Percentiles rank a stretch among this genome's conserved stretches.
These are phyloP conservation scores for Lupinus albus DNA, from an alignment of 306 rosid species.

Conservation along the genomic window DNA sequence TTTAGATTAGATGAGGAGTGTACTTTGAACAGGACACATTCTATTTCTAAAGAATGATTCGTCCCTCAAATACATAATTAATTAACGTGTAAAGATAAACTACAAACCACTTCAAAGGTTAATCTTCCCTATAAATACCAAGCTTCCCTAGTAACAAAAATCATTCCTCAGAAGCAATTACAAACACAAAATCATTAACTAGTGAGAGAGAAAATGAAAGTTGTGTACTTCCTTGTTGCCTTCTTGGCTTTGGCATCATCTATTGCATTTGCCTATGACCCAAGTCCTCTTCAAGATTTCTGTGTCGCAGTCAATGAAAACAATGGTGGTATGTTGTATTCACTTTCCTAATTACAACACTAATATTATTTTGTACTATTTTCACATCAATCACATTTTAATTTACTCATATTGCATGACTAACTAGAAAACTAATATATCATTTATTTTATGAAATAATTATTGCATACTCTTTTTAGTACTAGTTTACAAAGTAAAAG, in stretches of 20 bases:
- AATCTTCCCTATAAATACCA: not conserved
- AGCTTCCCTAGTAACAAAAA: not conserved
- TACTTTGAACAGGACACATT: no score
- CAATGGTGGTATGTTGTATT: not conserved
- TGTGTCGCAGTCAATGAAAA: not conserved
- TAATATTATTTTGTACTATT: no score
- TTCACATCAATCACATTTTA: no score
- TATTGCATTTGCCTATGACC: not conserved
- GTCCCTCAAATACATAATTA: no score
- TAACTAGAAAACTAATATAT: no score
- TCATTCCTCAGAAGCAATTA: not conserved
- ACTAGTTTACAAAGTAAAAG: no score
- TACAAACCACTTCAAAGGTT: not conserved
- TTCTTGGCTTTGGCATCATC: not conserved
- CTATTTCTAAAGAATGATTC: no score
- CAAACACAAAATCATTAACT: not conserved
- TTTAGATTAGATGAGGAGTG: no score
- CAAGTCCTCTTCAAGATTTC: not conserved
- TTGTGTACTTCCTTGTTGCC: not conserved
- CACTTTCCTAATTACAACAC: no score
- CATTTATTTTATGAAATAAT: no score
- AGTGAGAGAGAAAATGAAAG: not conserved
- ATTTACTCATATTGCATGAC: no score
- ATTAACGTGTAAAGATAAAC: not conserved
- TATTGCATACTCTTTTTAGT: no score